phyloP scores from a whole-genome alignment of 495 filamentous ascomycete genomes.

The Pseudevernia furfuracea region DNA sequence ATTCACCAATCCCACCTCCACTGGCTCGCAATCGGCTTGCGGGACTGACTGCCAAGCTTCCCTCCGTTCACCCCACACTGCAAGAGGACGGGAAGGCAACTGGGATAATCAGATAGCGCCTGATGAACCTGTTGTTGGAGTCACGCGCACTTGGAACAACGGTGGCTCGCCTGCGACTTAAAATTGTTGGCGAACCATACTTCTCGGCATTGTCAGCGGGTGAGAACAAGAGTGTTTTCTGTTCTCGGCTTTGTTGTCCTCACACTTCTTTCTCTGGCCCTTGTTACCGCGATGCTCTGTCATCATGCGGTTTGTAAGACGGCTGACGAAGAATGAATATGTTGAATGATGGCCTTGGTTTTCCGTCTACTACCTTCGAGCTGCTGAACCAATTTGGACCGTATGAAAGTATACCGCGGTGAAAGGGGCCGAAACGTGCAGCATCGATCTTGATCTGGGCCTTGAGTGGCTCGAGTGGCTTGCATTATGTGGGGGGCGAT shows the following conservation, averaged over 20 bases:
- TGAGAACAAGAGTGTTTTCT: background rate
- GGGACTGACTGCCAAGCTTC: background rate
- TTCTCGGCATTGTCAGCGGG: too few relatives aligned
- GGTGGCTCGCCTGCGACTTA: too few relatives aligned
- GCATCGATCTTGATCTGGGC: background rate
- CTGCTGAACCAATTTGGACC: background rate
- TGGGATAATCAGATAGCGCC: background rate
- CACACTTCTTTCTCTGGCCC: too few relatives aligned
- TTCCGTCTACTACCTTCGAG: background rate
- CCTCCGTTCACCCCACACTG: slow-evolving; percentile 1
- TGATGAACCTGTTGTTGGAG: too few relatives aligned
- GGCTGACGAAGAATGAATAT: too few relatives aligned
- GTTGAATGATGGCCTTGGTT: too few relatives aligned
- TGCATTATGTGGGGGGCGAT: background rate
- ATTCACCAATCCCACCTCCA: background rate
- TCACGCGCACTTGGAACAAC: too few relatives aligned
- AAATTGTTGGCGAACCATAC: background rate
- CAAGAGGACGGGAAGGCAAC: background rate
- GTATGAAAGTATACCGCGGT: too few relatives aligned
- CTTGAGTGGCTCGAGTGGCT: background rate
- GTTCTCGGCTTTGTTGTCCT: too few relatives aligned
- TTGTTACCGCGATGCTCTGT: too few relatives aligned
- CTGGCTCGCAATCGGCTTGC: background rate
- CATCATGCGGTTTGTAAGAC: too few relatives aligned
- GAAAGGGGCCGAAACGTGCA: background rate